Percentiles rank a stretch among this genome's conserved stretches.
Evolutionary conservation across 2,329 filamentous ascomycete genomes (phyloP).

Genomic region (Penicillium brevicompactum): DNA sequence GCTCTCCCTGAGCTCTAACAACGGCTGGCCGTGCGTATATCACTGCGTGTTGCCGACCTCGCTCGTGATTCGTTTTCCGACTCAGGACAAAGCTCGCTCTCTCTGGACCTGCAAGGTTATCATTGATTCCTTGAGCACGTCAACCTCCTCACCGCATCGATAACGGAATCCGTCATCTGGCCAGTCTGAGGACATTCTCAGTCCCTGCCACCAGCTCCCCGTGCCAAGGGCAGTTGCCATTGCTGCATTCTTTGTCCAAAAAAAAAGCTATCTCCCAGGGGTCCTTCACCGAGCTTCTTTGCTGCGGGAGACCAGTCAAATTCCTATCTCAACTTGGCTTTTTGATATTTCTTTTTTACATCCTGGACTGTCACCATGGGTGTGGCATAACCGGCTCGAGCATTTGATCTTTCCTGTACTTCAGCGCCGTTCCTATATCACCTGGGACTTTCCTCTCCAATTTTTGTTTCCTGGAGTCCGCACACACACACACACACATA

Average conservation of each 20-base stretch:
- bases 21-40: conserved; percentile 12
- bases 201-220: conserved; percentile 12
- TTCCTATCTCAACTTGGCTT: conserved; percentile 16
- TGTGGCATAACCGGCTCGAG: conserved; percentile 32
- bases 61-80: conserved; percentile 18
- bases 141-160: conserved; percentile 26
- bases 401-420: conserved; percentile 23
- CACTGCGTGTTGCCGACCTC: conserved; percentile 17
- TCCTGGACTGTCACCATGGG: conserved; percentile 29
- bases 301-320: conserved; percentile 14
- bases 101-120: conserved; percentile 22
- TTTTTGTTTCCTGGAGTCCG: background rate
- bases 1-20: conserved; percentile 22
- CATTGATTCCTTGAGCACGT: conserved; percentile 13
- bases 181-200: conserved; percentile 12
- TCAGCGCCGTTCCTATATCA: conserved; percentile 26
- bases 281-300: conserved; percentile 18
- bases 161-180: conserved; percentile 14
- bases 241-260: conserved; percentile 13
- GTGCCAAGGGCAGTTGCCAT: conserved; percentile 13
- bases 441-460: background rate
- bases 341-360: conserved; percentile 19
- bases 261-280: conserved; percentile 6
- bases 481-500: background rate
- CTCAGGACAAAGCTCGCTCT: background rate